These are phyloP conservation scores for Aspergillus funiculosus DNA, from an alignment of 495 filamentous ascomycete species.

Conservation along the genomic window DNA sequence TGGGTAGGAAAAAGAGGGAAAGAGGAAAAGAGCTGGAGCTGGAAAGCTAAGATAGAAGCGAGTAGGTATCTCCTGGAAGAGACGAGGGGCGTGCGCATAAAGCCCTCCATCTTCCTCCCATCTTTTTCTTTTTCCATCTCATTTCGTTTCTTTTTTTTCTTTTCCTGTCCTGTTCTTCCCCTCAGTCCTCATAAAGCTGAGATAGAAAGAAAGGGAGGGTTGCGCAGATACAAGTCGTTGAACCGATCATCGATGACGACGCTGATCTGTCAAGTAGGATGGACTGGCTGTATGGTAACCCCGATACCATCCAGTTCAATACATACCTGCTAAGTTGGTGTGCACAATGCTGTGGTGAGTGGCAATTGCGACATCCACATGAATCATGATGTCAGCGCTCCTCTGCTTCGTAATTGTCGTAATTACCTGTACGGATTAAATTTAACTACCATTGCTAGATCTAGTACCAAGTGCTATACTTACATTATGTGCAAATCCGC, in stretches of 20 bases:
- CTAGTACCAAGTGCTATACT: no score
- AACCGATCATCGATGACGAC: not conserved
- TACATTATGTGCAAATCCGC: no score
- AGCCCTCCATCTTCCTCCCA: no score
- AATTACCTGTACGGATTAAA: no score
- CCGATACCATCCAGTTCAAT: not conserved
- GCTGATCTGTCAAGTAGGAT: constrained; percentile 11
- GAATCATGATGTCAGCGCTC: constrained; percentile 12
- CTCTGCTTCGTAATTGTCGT: no score
- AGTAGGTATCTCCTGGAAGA: no score
- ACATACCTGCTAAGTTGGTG: not conserved
- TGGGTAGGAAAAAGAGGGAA: not conserved
- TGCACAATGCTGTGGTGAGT: constrained; percentile 4
- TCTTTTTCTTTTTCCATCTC: no score
- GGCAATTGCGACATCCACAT: not conserved
- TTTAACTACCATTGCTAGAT: no score
- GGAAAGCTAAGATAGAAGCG: constrained; percentile 1
- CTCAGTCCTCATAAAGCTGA: not conserved
- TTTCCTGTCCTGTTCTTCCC: no score
- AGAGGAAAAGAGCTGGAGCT: constrained; percentile 2
- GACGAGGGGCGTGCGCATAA: no score
- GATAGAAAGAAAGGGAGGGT: not conserved
- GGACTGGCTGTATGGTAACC: constrained; percentile 8
- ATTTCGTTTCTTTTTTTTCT: no score
- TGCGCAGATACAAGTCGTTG: no score